phyloP scores from a whole-genome alignment of 306 rosid genomes.

The Cercis canadensis region DNA sequence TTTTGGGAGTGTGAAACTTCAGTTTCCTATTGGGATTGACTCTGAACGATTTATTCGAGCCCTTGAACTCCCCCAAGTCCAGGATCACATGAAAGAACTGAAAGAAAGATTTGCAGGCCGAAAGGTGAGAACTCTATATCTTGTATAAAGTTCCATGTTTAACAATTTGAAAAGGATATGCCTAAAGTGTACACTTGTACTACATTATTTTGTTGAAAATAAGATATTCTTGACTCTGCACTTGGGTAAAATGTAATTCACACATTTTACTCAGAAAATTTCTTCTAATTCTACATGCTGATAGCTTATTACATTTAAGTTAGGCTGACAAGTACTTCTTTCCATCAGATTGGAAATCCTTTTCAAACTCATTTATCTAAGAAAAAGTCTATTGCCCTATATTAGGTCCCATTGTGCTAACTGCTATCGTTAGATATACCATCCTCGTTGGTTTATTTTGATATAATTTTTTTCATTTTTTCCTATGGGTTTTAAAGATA shows the following conservation, averaged over 20 bases:
- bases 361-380: neutral
- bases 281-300: slow-evolving; percentile 1
- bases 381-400: neutral
- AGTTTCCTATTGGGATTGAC: slow-evolving; percentile 99
- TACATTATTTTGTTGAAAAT: neutral
- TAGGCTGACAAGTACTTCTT: neutral
- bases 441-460: too few species aligned
- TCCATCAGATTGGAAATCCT: neutral
- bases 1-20: slow-evolving; percentile 48
- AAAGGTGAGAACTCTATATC: slow-evolving; percentile 58
- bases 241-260: neutral
- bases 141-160: slow-evolving; percentile 14
- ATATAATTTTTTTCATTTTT: neutral
- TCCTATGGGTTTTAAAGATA: neutral
- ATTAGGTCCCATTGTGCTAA: neutral
- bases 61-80: slow-evolving; percentile 85
- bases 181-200: neutral
- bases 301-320: neutral
- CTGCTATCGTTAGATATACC: neutral
- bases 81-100: slow-evolving; percentile 80
- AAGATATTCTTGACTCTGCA: neutral
- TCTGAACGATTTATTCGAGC: slow-evolving; percentile 85
- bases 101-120: slow-evolving; percentile 89
- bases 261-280: neutral
- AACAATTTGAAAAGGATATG: neutral